Conservation (phyloP, 73 alveolate species). For the Tetrahymena malaccensis region DNA sequence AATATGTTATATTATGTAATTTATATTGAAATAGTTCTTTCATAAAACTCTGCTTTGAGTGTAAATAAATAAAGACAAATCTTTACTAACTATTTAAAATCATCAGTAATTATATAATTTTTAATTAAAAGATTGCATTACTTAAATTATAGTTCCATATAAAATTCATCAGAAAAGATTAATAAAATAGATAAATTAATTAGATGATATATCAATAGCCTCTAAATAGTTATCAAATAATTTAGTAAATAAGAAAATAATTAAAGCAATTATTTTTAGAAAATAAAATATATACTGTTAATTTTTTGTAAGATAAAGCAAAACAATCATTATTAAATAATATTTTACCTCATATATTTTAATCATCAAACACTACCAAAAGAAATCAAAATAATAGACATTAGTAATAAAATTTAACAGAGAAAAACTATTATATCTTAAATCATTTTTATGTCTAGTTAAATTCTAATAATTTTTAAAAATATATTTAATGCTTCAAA, state of each 20-base stretch:
- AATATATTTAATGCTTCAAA: no score
- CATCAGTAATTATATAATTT: no score
- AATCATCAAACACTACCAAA: neutral
- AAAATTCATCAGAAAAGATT: neutral
- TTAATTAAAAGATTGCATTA: neutral
- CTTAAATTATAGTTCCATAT: neutral
- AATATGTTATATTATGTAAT: no score
- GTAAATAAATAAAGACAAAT: no score
- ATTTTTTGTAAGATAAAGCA: neutral
- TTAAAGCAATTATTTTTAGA: neutral
- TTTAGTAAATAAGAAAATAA: no score
- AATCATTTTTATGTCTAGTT: neutral
- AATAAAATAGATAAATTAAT: no score
- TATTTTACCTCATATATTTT: neutral
- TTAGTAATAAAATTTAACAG: neutral
- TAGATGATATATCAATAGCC: neutral
- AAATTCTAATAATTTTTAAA: neutral
- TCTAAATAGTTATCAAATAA: no score
- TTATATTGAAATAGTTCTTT: no score
- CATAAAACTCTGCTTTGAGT: no score
- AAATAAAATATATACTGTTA: neutral
- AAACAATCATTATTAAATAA: neutral
- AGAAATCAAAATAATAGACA: neutral
- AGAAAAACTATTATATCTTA: neutral
- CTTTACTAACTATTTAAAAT: no score